Percentiles rank a stretch among this genome's conserved stretches.
Conservation (phyloP, 2,329 filamentous ascomycete genomes). For the Aspergillus chevalieri region DNA sequence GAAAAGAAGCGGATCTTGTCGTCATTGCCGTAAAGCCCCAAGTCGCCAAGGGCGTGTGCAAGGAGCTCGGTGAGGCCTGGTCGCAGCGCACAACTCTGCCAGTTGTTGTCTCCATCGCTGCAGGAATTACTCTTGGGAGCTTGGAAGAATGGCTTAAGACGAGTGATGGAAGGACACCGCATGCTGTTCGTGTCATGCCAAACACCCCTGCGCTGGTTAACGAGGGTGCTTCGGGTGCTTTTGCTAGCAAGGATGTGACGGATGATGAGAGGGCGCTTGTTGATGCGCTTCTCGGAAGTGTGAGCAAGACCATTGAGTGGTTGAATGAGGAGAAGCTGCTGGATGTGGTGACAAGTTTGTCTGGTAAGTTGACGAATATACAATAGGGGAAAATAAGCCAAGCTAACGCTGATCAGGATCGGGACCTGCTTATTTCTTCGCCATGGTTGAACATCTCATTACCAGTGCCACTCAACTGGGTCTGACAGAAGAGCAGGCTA, state of each 20-base stretch:
- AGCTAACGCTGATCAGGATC: slow-evolving; percentile 19
- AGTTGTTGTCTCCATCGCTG: slow-evolving; percentile 29
- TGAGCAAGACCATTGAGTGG: slow-evolving; percentile 31
- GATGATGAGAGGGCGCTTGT: slow-evolving; percentile 26
- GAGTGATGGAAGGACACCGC: slow-evolving; percentile 16
- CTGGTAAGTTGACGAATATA: slow-evolving; percentile 18
- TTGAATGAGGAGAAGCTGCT: slow-evolving; percentile 28
- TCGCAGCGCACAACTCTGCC: slow-evolving; percentile 17
- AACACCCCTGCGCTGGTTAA: slow-evolving; percentile 29
- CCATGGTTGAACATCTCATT: slow-evolving; percentile 31
- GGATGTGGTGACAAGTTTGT: slow-evolving; percentile 32
- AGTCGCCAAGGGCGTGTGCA: slow-evolving; percentile 26
- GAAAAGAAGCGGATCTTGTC: slow-evolving; percentile 22
- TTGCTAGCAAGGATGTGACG: slow-evolving; percentile 21
- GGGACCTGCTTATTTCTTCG: slow-evolving; percentile 33
- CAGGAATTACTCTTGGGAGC: slow-evolving; percentile 27
- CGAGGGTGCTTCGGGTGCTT: slow-evolving; percentile 27
- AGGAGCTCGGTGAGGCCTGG: slow-evolving; percentile 26
- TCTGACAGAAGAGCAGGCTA: slow-evolving; percentile 28
- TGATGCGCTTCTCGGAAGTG: slow-evolving; percentile 21
- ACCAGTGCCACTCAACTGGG: slow-evolving; percentile 28
- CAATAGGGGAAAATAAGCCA: background rate
- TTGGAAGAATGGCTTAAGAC: slow-evolving; percentile 25
- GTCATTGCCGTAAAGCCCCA: slow-evolving; percentile 32
- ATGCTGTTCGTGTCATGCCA: slow-evolving; percentile 31